Percentiles rank a stretch among this genome's conserved stretches.
These are phyloP conservation scores for Handroanthus guayacan DNA, from an alignment of 257 asterid species.

Conservation along the genomic window DNA sequence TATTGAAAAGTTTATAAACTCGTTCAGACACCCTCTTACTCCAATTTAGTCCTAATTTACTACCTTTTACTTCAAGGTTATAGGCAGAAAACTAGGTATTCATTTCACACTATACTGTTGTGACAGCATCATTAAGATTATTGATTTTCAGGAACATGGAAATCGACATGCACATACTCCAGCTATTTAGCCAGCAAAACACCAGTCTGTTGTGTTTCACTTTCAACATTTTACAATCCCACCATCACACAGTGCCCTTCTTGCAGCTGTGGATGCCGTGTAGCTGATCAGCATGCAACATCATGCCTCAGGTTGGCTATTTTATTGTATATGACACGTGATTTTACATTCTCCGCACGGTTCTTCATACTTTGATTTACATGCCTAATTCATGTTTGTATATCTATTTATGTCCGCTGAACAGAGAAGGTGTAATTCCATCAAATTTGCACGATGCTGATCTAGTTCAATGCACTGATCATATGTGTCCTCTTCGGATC, in stretches of 20 bases:
- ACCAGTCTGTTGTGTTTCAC: slow-evolving; percentile 72
- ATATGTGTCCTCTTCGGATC: slow-evolving; percentile 76
- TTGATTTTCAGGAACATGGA: slow-evolving; percentile 62
- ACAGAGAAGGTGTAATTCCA: slow-evolving; percentile 53
- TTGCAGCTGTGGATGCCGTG: slow-evolving; percentile 79
- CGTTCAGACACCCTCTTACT: background rate
- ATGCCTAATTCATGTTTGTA: slow-evolving; percentile 1
- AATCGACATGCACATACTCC: slow-evolving; percentile 69
- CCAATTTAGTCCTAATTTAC: background rate
- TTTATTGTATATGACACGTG: background rate
- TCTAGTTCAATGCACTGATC: slow-evolving; percentile 67
- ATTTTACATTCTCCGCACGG: background rate
- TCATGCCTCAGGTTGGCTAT: slow-evolving; percentile 71
- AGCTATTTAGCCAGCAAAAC: slow-evolving; percentile 47
- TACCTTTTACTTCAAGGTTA: background rate
- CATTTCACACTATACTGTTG: background rate
- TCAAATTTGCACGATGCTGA: slow-evolving; percentile 45
- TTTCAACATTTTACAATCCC: slow-evolving; percentile 73
- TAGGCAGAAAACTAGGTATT: background rate
- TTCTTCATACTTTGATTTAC: too few relatives aligned
- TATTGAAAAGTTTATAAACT: too few relatives aligned
- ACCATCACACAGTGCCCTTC: slow-evolving; percentile 58
- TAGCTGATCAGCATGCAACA: slow-evolving; percentile 41
- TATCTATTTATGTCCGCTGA: slow-evolving; percentile 22
- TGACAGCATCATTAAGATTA: background rate